Percentiles rank a stretch among this genome's conserved stretches.
Evolutionary conservation across 2,329 filamentous ascomycete genomes (phyloP).

Genomic region (Ilyonectria sp.): DNA sequence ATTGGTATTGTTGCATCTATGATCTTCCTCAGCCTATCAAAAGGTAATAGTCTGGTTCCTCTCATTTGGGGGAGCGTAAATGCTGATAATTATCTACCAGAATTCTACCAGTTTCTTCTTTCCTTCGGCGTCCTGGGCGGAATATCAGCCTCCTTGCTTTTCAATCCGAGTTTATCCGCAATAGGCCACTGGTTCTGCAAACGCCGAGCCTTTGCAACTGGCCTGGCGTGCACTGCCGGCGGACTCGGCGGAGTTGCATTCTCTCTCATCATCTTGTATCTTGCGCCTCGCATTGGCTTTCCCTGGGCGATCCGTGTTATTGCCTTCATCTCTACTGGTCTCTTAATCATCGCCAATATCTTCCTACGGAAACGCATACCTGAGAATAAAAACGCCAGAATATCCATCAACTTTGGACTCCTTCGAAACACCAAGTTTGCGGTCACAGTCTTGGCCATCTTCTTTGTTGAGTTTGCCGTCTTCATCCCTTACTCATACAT

Average conservation of each 20-base stretch:
- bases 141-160: constrained; percentile 76
- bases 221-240: constrained; percentile 77
- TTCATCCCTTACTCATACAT: constrained; percentile 37
- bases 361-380: constrained; percentile 63
- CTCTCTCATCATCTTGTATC: constrained; percentile 49
- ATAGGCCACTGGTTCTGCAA: constrained; percentile 75
- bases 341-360: constrained; percentile 48
- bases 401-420: constrained; percentile 65
- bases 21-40: constrained; percentile 73
- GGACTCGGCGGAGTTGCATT: constrained; percentile 72
- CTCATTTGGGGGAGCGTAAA: not conserved
- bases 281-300: constrained; percentile 49
- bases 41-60: constrained; percentile 47
- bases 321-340: constrained; percentile 45
- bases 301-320: constrained; percentile 51
- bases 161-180: constrained; percentile 77
- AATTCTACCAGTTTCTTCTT: constrained; percentile 81
- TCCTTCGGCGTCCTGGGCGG: constrained; percentile 78
- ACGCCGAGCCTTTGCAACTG: constrained; percentile 77
- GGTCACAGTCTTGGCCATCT: constrained; percentile 68
- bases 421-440: constrained; percentile 66
- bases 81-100: constrained; percentile 31
- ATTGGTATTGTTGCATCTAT: constrained; percentile 68
- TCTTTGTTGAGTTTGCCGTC: constrained; percentile 51
- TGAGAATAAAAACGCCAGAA: constrained; percentile 59